Base-by-base conservation (phyloP, 495 filamentous ascomycete species). In the Trichodelitschia bisporula region DNA sequence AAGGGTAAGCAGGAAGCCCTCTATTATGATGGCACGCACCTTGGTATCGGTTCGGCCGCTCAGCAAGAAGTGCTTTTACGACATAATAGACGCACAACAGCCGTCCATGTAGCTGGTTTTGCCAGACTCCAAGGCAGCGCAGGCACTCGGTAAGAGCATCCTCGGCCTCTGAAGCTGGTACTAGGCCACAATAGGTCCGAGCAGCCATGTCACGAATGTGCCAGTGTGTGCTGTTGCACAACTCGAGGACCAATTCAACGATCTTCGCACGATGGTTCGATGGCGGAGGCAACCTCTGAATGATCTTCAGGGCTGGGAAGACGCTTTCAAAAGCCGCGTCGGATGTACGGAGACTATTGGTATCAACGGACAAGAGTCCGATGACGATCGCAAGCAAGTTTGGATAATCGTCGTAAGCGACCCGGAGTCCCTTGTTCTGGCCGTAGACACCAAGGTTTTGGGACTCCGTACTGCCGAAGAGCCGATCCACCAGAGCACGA, bases 161-260 rank as follows among this genome's bases (percentile, higher is more conserved):
- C 49, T 34, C 10, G 55, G 46, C 3, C 65, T 46, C 21, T 4
- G 2, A 34, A 28, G n/a, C n/a, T n/a, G n/a, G n/a, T n/a, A n/a
- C n/a, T 4, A 33, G 36, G 15, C 23, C n/a, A 64, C 66, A 30
- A 59, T 5, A 42, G 12, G 83, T 76, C 24, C 75, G 64, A 3
- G 84, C 82, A 10, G 84, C 77, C 37, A 91, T 82, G 43, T 92
- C 82, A 32, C 86, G 62, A 14, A 95, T 70, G 40, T 77, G 70
- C 86, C 83, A 95, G 11, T 80, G 59, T 2, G 61, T 58, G 37
- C 73, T 83, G n/a, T 59, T 62, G 18, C 83, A 54, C 21, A 77
- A 66, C 21, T 45, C 41, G 6, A 49, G 40, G 18, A 80, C 58
- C 14, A 55, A 49, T 21, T 40, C 39, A 29, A 51, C 45, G 9